Conservation (phyloP, 2,329 filamentous ascomycete species). For the Aspergillus eucalypticola region DNA sequence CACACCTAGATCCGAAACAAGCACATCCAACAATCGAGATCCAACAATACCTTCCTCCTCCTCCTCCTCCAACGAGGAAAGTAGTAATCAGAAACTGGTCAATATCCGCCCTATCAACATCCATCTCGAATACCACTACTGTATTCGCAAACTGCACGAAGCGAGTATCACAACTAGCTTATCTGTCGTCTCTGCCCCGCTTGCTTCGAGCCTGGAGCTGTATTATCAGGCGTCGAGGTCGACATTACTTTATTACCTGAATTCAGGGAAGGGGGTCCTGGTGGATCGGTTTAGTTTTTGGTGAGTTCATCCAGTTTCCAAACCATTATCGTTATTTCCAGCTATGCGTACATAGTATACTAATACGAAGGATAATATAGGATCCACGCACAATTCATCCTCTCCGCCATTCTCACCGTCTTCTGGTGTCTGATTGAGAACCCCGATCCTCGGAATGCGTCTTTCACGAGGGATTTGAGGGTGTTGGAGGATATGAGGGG, state of each 20-base stretch:
- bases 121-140: conserved; percentile 30
- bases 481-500: conserved; percentile 4
- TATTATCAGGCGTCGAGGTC: conserved; percentile 27
- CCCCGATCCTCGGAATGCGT: neutral
- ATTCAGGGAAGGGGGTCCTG: neutral
- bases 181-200: conserved; percentile 6
- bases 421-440: neutral
- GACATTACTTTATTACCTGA: conserved; percentile 22
- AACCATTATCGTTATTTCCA: neutral
- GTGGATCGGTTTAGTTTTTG: neutral
- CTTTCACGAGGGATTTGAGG: neutral
- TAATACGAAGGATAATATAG: neutral
- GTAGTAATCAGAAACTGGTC: neutral
- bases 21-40: too few species aligned
- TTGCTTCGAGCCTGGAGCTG: conserved; percentile 26
- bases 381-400: conserved; percentile 10
- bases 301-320: neutral
- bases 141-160: conserved; percentile 26
- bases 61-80: neutral
- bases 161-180: conserved; percentile 12
- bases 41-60: too few species aligned
- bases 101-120: conserved; percentile 26
- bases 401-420: conserved; percentile 6
- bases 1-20: too few species aligned
- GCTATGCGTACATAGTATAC: neutral